These are phyloP conservation scores for Hevea brasiliensis DNA, from an alignment of 345 rosid species.

Conservation along the genomic window DNA sequence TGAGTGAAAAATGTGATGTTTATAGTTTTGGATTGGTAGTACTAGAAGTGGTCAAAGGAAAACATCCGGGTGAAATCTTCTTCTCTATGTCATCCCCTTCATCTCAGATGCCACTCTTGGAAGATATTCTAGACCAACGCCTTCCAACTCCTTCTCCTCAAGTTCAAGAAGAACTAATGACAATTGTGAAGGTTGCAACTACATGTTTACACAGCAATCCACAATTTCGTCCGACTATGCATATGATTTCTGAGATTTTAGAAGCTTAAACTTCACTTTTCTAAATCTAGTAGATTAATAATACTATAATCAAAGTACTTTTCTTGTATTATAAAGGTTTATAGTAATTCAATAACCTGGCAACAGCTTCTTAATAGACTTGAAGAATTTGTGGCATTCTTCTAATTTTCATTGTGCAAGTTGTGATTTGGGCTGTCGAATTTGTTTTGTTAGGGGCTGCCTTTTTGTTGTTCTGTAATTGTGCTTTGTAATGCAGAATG, in stretches of 20 bases:
- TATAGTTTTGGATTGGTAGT: slow-evolving; percentile 15
- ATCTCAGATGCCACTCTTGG: not conserved
- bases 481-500: too few relatives aligned
- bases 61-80: slow-evolving; percentile 12
- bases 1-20: slow-evolving; percentile 15
- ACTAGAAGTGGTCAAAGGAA: slow-evolving; percentile 14
- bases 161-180: slow-evolving; percentile 22
- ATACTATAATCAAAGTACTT: too few relatives aligned
- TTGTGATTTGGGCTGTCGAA: too few relatives aligned
- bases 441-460: too few relatives aligned
- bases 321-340: too few relatives aligned
- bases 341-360: too few relatives aligned
- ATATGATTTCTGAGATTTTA: slow-evolving; percentile 23
- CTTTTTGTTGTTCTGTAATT: too few relatives aligned
- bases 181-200: slow-evolving; percentile 28
- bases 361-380: too few relatives aligned
- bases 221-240: slow-evolving; percentile 40
- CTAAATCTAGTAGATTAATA: too few relatives aligned
- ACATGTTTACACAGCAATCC: slow-evolving; percentile 37
- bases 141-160: slow-evolving; percentile 31
- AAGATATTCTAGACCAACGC: slow-evolving; percentile 20
- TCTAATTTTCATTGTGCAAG: too few relatives aligned
- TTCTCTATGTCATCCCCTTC: not conserved
- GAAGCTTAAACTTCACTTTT: not conserved
- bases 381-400: too few relatives aligned